These are phyloP conservation scores for Penicillium sp. DNA, from an alignment of 2,329 filamentous ascomycete species.

Conservation along the genomic window DNA sequence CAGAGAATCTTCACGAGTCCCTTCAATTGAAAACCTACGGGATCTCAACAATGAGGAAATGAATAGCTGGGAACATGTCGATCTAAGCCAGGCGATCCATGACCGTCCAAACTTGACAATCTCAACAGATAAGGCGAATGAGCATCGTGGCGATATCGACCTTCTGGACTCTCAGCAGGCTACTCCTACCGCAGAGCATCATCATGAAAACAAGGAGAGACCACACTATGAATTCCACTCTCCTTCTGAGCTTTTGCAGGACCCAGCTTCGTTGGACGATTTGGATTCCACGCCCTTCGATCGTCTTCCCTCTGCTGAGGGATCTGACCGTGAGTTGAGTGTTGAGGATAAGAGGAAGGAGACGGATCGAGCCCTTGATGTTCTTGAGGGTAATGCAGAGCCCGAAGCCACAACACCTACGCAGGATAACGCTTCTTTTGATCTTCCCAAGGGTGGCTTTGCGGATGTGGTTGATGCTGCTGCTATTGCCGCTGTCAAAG, in stretches of 20 bases:
- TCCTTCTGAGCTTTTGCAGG: slow-evolving; percentile 47
- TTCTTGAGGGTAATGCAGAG: slow-evolving; percentile 18
- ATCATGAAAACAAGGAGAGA: slow-evolving; percentile 42
- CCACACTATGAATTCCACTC: slow-evolving; percentile 50
- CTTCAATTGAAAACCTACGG: slow-evolving; percentile 47
- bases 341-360: slow-evolving; percentile 17
- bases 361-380: slow-evolving; percentile 15
- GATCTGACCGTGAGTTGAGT: slow-evolving; percentile 17
- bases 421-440: slow-evolving; percentile 10
- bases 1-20: slow-evolving; percentile 49
- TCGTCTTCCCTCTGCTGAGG: slow-evolving; percentile 33
- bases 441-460: slow-evolving; percentile 16
- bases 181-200: slow-evolving; percentile 66
- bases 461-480: slow-evolving; percentile 27
- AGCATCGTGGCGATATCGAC: slow-evolving; percentile 42
- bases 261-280: slow-evolving; percentile 31
- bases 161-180: slow-evolving; percentile 64
- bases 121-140: slow-evolving; percentile 36
- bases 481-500: slow-evolving; percentile 22
- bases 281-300: slow-evolving; percentile 25
- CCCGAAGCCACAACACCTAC: slow-evolving; percentile 13
- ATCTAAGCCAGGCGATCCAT: slow-evolving; percentile 26
- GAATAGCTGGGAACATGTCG: slow-evolving; percentile 33
- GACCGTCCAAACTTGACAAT: slow-evolving; percentile 30
- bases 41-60: slow-evolving; percentile 27